Percentiles rank a stretch among this genome's conserved stretches.
These are phyloP conservation scores for Brassica carinata DNA, from an alignment of 345 rosid genomes.

Conservation along the genomic window DNA sequence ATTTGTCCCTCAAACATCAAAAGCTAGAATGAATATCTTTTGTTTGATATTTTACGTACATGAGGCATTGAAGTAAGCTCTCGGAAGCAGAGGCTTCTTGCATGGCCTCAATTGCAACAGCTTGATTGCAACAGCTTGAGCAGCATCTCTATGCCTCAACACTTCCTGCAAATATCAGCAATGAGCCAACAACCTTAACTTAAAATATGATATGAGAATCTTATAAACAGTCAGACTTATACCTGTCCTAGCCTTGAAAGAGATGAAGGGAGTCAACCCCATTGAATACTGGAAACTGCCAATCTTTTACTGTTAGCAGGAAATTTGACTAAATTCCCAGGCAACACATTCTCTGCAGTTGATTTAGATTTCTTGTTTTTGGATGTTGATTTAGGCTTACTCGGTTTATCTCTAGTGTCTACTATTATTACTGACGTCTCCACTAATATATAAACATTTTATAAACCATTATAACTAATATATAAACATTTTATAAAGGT, in stretches of 20 bases:
- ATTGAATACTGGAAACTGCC: slow-evolving; percentile 67
- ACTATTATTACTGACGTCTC: slow-evolving; percentile 44
- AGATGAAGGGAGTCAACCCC: slow-evolving; percentile 80
- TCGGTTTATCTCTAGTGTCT: slow-evolving; percentile 58
- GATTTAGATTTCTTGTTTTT: slow-evolving; percentile 53
- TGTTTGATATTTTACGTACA: slow-evolving; percentile 47
- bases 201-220: slow-evolving; percentile 23
- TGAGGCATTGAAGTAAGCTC: slow-evolving; percentile 84
- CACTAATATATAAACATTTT: not conserved
- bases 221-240: slow-evolving; percentile 25
- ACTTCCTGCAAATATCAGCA: slow-evolving; percentile 57
- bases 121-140: slow-evolving; percentile 44
- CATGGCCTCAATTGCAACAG: slow-evolving; percentile 81
- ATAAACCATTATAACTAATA: too few relatives aligned
- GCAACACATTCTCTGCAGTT: slow-evolving; percentile 59
- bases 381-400: slow-evolving; percentile 45
- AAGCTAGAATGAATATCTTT: not conserved
- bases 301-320: slow-evolving; percentile 61
- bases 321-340: slow-evolving; percentile 76
- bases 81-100: slow-evolving; percentile 94
- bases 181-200: not conserved
- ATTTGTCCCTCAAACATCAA: not conserved
- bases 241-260: slow-evolving; percentile 94
- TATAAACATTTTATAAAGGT: too few relatives aligned
- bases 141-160: slow-evolving; percentile 84